Base-by-base conservation (phyloP, 805 yeast genomes). In the Kluyveromyces wickerhamii region DNA sequence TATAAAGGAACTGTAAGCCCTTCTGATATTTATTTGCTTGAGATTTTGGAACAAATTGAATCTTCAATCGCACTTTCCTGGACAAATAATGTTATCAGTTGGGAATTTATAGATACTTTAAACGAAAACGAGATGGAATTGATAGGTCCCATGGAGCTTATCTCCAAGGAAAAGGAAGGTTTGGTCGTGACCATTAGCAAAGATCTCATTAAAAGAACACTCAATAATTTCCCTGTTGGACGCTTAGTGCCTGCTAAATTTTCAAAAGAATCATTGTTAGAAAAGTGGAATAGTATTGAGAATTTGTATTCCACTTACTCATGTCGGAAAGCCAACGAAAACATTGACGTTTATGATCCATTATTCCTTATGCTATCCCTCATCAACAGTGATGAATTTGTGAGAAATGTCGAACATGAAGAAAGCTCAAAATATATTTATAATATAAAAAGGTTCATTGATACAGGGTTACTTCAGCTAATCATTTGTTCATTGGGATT, bases 1-100 rank as follows among this genome's bases (percentile, higher is more conserved):
- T 86, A 81, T 50, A 54, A 59, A n/a, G 96, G 95, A 4, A 66
- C 88, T 0, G 59, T 65, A 2, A 52, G 71, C 11, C 60, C 75
- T 1, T 73, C 72, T 23, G 96, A 89, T 50, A 51, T 72, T 35
- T 38, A 87, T 2, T 49, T 89, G 18, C 71, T 81, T 35, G 53
- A 60, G 4, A 58, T 83, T 2, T 51, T 89, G 29, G 63, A 66
- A 35, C 52, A 54, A 9, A 62, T 86, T 22, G 97, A 89, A 54
- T 48, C 72, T 0, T 57, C 59, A 3, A 47, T 66, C 5, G 59
- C 68, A 10, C 45, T 56, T 4, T 73, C 86, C 6, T 86, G 95
- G 94, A 64, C 80, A n/a, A 66, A 66, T 34, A 53, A 64, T 23
- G 75, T 82, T 4, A 59, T 66, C 21, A 62, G 69, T 28, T 83